These are phyloP conservation scores for Pyronema domesticum DNA, from an alignment of 495 filamentous ascomycete genomes.

Conservation along the genomic window DNA sequence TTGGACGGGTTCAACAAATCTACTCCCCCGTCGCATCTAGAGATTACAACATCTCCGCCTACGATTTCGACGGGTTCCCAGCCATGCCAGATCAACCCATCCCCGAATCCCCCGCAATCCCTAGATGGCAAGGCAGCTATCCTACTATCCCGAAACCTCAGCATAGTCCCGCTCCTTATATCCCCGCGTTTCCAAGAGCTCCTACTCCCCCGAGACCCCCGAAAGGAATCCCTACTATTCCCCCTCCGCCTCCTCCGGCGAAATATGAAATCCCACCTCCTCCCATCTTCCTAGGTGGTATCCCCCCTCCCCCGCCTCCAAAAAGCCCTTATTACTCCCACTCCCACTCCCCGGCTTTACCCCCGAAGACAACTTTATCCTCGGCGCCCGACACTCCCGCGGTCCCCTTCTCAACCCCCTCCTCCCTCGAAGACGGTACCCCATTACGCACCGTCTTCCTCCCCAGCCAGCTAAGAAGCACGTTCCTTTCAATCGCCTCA, in stretches of 20 bases:
- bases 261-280: conserved; percentile 20
- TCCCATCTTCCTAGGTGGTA: not conserved
- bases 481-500: conserved; percentile 53
- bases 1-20: not conserved
- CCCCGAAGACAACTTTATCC: conserved; percentile 22
- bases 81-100: not conserved
- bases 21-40: not conserved
- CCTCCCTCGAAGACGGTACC: conserved; percentile 72
- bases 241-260: conserved; percentile 24
- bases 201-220: conserved; percentile 3
- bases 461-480: conserved; percentile 48
- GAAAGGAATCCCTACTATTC: conserved; percentile 1
- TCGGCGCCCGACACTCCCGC: conserved; percentile 17
- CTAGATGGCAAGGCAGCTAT: conserved; percentile 30
- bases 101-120: not conserved
- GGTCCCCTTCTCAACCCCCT: conserved; percentile 54
- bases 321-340: conserved; percentile 23
- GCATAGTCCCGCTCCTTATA: conserved; percentile 2
- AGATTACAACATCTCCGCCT: not conserved
- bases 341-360: conserved; percentile 25
- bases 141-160: conserved; percentile 36
- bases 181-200: not conserved
- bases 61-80: conserved; percentile 1
- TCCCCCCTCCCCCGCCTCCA: conserved; percentile 15
- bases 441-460: conserved; percentile 78